phyloP scores from a whole-genome alignment of 1,139 yeast species.

The Zygosaccharomyces pseudobailii region DNA sequence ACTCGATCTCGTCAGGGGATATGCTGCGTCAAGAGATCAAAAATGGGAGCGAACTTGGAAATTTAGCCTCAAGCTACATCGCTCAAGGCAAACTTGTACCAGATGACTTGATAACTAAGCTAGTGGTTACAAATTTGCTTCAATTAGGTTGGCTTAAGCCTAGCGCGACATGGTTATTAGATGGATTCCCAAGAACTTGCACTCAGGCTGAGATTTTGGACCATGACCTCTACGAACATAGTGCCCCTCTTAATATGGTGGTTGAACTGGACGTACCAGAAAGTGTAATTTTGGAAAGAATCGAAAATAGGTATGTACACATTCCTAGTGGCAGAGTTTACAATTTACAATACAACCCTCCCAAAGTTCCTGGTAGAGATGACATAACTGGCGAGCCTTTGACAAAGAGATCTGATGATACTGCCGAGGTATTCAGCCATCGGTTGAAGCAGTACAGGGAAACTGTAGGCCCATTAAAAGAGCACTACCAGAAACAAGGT shows the following conservation, averaged over 20 bases:
- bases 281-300: conserved; percentile 68
- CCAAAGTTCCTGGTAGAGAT: conserved; percentile 72
- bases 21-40: conserved; percentile 65
- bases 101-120: conserved; percentile 57
- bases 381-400: conserved; percentile 87
- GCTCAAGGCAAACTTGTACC: conserved; percentile 67
- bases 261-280: conserved; percentile 84
- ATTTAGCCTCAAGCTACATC: conserved; percentile 52
- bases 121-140: conserved; percentile 51
- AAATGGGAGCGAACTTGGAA: conserved; percentile 52
- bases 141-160: conserved; percentile 44
- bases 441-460: conserved; percentile 60
- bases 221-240: conserved; percentile 38
- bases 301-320: conserved; percentile 84
- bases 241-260: conserved; percentile 58
- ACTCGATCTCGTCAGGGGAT: conserved; percentile 78
- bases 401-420: conserved; percentile 76
- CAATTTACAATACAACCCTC: conserved; percentile 83
- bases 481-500: conserved; percentile 51
- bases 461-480: conserved; percentile 59
- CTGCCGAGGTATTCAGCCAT: conserved; percentile 59
- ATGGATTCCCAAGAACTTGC: conserved; percentile 85
- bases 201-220: conserved; percentile 65
- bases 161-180: conserved; percentile 64
- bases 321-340: conserved; percentile 80